A percentile compares a stretch with the other conserved stretches of the same genome.
These are phyloP conservation scores for Didymosphaeria variabile DNA, from an alignment of 2,329 filamentous ascomycete species.

Conservation along the genomic window DNA sequence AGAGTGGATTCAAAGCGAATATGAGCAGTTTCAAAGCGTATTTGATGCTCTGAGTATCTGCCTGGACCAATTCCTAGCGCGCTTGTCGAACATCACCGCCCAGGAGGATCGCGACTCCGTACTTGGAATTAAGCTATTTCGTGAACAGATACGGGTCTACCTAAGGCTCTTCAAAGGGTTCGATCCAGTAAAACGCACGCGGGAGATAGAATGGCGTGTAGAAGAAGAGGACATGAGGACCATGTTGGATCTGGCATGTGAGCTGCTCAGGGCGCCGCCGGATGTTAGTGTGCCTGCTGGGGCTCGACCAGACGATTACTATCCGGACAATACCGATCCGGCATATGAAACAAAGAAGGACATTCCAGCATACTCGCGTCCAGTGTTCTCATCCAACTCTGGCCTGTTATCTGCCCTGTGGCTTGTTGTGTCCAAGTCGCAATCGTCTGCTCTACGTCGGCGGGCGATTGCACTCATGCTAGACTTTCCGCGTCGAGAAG, in stretches of 20 bases:
- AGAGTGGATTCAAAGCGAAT: background rate
- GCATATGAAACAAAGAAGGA: slow-evolving; percentile 4
- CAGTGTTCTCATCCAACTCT: slow-evolving; percentile 38
- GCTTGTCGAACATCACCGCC: slow-evolving; percentile 9
- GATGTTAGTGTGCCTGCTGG: slow-evolving; percentile 27
- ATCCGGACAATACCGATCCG: slow-evolving; percentile 20
- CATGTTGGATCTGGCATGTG: slow-evolving; percentile 24
- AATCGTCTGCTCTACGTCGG: slow-evolving; percentile 31
- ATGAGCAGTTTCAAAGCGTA: slow-evolving; percentile 14
- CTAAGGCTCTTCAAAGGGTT: slow-evolving; percentile 19
- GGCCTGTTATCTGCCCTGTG: slow-evolving; percentile 39
- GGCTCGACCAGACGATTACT: slow-evolving; percentile 27
- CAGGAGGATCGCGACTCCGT: slow-evolving; percentile 16
- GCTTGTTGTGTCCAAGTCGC: slow-evolving; percentile 34
- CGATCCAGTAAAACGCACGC: background rate
- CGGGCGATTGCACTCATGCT: slow-evolving; percentile 38
- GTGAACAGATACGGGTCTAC: slow-evolving; percentile 17
- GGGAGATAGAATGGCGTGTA: slow-evolving; percentile 22
- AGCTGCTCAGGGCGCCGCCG: slow-evolving; percentile 28
- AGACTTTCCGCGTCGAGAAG: slow-evolving; percentile 49
- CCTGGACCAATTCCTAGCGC: slow-evolving; percentile 22
- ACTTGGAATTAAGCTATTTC: slow-evolving; percentile 23
- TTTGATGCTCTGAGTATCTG: slow-evolving; percentile 16
- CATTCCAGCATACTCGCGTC: slow-evolving; percentile 16
- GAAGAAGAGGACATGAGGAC: slow-evolving; percentile 26